phyloP scores from a whole-genome alignment of 345 rosid genomes.

The Noccaea bulbosa region DNA sequence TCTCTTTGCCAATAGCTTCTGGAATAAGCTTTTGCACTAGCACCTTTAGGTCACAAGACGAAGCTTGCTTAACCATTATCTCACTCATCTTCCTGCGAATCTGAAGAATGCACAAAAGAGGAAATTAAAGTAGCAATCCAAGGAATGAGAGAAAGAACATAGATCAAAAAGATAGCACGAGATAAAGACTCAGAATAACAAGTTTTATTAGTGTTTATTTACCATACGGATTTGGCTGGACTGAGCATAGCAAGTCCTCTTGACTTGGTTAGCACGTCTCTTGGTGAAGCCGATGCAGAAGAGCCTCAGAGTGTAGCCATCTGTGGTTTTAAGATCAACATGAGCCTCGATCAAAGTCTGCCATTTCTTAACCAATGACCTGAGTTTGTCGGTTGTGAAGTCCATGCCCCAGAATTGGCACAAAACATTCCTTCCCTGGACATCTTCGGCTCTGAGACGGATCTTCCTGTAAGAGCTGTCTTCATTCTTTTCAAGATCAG shows the following conservation, averaged over 20 bases:
- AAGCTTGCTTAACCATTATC: conserved; percentile 75
- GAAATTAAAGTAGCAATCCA: not conserved
- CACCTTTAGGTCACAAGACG: conserved; percentile 91
- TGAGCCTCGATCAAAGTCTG: conserved; percentile 89
- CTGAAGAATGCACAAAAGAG: conserved; percentile 38
- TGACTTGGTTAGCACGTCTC: conserved; percentile 92
- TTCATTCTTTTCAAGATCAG: conserved; percentile 87
- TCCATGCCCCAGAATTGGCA: conserved; percentile 98
- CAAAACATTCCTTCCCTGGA: conserved; percentile 84
- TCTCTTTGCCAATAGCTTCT: conserved; percentile 82
- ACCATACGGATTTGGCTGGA: conserved; percentile 91
- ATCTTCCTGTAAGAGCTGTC: conserved; percentile 90
- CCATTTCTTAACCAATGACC: conserved; percentile 96
- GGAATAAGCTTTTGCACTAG: conserved; percentile 83
- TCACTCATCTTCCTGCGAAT: conserved; percentile 95
- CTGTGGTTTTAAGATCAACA: conserved; percentile 98
- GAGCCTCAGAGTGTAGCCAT: conserved; percentile 77
- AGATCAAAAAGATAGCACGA: not conserved
- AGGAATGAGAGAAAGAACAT: not conserved
- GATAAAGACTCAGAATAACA: not conserved
- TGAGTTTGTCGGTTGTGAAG: conserved; percentile 89
- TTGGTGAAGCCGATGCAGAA: conserved; percentile 94
- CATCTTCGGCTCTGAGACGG: conserved; percentile 93
- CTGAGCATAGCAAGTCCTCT: conserved; percentile 94
- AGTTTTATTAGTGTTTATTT: not conserved